These are phyloP conservation scores for Coemansia sp. DNA, from an alignment of 192 early-diverging fungal genomes.

Conservation along the genomic window DNA sequence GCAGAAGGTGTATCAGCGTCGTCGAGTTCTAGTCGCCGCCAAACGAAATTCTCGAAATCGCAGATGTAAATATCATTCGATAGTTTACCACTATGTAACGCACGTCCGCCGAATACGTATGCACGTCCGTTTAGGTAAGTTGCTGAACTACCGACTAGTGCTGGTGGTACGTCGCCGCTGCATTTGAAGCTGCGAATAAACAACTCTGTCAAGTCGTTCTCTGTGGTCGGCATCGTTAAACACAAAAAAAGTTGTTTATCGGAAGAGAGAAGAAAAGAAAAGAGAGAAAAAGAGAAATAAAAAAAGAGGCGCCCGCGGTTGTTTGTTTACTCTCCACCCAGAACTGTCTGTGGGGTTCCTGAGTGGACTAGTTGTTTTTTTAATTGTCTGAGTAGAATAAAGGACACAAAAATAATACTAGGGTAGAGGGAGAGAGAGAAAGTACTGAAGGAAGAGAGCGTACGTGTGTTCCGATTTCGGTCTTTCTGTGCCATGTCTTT, in stretches of 20 bases:
- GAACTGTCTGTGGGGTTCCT: too few relatives aligned
- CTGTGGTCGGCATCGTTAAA: conserved; percentile 34
- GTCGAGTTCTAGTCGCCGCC: conserved; percentile 60
- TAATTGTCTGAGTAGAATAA: neutral
- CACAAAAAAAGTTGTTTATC: neutral
- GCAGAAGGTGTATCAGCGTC: conserved; percentile 30
- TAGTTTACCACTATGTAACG: conserved; percentile 69
- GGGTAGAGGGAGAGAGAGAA: conserved; percentile 5
- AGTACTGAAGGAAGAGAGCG: neutral
- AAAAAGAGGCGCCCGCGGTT: too few relatives aligned
- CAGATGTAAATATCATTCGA: conserved; percentile 72
- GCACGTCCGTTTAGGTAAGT: conserved; percentile 63
- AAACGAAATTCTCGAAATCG: conserved; percentile 64
- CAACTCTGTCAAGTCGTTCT: conserved; percentile 55
- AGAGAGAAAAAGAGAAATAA: neutral
- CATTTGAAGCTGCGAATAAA: conserved; percentile 57
- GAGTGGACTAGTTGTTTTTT: neutral
- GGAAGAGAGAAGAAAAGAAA: neutral
- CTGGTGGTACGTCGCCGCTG: conserved; percentile 73
- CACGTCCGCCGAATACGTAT: conserved; percentile 73
- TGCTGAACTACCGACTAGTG: conserved; percentile 69
- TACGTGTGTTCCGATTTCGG: neutral
- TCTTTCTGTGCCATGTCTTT: neutral
- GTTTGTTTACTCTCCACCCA: too few relatives aligned
- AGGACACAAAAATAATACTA: conserved; percentile 9